Evolutionary conservation across 1,139 yeast species (phyloP), one percentile per base, ranked within the genome.

Genomic region (Ogataea hybrid): DNA sequence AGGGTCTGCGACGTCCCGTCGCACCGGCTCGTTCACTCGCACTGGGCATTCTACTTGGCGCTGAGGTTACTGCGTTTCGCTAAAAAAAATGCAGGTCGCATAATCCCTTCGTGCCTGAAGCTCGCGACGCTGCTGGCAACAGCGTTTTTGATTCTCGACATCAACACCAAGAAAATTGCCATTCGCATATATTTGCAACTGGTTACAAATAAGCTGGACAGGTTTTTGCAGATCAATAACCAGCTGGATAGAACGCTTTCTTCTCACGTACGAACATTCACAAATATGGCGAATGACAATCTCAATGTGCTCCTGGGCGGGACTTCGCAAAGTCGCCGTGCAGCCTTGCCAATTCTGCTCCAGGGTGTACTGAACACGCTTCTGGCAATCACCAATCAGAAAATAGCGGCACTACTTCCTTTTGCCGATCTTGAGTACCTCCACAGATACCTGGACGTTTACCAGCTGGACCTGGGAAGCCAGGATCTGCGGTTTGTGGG

Each of bases 381-480:
- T 9, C 47, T 54, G 6, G 9, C 48, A 14, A 39, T 57, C 2
- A 37, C 47, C 11, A 53, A 56, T 25, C 32, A 35, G 7, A 42
- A 42, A 31, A 27, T 55, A 5, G 49, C 41, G 10, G 30, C 38
- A 10, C 12, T 50, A 8, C 20, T 57, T 9, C 51, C 50, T 2
- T 36, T 43, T 23, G 42, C 42, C 10, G 50, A 57, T 36, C 40
- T 48, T 2, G 39, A 43, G 11, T 44, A 35, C 32, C 38, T 57
- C 8, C 45, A 44, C 27, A 49, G 46, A 36, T 57, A 55, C 37
- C 37, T 56, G 15, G 50, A 51, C 23, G 43, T 57, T 16, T 57
- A 57, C 46, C 56, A 50, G 45, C 41, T 56, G 35, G 58, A 55
- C 39, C 40, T 56, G 40, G 42, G 33, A 2, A 46, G 46, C 25